These are phyloP conservation scores for Ascocoryne sarcoides DNA, from an alignment of 2,329 filamentous ascomycete species.

Conservation along the genomic window DNA sequence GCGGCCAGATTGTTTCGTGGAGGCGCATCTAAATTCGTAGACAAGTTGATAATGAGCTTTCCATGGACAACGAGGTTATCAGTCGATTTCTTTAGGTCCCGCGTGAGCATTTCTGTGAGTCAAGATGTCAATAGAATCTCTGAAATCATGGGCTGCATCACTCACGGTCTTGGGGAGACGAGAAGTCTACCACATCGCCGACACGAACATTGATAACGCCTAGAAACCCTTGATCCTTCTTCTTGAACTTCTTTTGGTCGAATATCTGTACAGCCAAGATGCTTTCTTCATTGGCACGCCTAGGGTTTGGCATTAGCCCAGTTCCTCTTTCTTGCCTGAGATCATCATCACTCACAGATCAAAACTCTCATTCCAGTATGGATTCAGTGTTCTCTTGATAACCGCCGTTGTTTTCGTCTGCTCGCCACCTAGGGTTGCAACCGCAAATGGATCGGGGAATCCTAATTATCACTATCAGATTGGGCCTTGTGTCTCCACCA, in stretches of 20 bases:
- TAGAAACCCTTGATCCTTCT: slow-evolving; percentile 98
- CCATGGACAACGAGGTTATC: slow-evolving; percentile 97
- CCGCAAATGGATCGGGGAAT: slow-evolving; percentile 95
- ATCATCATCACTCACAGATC: slow-evolving; percentile 59
- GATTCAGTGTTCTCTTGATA: slow-evolving; percentile 94
- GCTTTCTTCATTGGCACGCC: slow-evolving; percentile 86
- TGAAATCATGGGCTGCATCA: slow-evolving; percentile 16
- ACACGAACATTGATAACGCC: slow-evolving; percentile 96
- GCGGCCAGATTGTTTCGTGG: slow-evolving; percentile 39
- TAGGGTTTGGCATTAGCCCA: slow-evolving; percentile 34
- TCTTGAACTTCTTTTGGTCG: slow-evolving; percentile 99
- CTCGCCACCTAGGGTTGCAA: slow-evolving; percentile 93
- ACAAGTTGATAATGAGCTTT: slow-evolving; percentile 93
- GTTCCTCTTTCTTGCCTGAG: neutral
- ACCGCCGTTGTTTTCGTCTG: slow-evolving; percentile 97
- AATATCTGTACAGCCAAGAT: slow-evolving; percentile 98
- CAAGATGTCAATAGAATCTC: slow-evolving; percentile 5
- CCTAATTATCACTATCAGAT: slow-evolving; percentile 43
- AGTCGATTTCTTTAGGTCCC: slow-evolving; percentile 94
- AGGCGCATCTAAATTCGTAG: slow-evolving; percentile 74
- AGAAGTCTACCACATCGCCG: slow-evolving; percentile 86
- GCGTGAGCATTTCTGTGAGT: slow-evolving; percentile 85
- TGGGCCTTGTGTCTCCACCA: slow-evolving; percentile 2
- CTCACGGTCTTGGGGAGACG: slow-evolving; percentile 83
- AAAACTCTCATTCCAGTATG: slow-evolving; percentile 99